Evolutionary conservation across 805 yeast species (phyloP).

Genomic region (Tetrapisispora arboricola): DNA sequence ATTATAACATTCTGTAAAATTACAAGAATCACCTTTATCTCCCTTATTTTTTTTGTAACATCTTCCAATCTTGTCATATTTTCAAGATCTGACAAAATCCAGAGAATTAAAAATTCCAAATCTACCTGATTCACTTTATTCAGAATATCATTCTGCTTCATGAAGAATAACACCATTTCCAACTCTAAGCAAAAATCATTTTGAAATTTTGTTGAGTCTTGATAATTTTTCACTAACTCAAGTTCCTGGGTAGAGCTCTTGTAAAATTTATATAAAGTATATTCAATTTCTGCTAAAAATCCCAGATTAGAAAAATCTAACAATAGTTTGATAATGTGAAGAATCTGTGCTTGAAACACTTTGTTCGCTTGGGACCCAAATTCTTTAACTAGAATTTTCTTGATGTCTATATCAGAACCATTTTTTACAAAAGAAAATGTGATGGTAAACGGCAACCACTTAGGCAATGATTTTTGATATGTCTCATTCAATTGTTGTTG

Average conservation of each 20-base stretch:
- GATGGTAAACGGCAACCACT: slow-evolving; percentile 10
- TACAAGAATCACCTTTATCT: slow-evolving; percentile 11
- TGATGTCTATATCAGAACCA: slow-evolving; percentile 8
- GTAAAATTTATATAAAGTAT: slow-evolving; percentile 2
- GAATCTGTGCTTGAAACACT: not conserved
- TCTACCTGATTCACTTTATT: slow-evolving; percentile 4
- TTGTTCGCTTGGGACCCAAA: slow-evolving; percentile 8
- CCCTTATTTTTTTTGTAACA: slow-evolving; percentile 12
- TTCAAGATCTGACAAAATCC: slow-evolving; percentile 16
- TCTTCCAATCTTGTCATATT: slow-evolving; percentile 3
- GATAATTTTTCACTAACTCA: not conserved
- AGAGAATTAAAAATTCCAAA: slow-evolving; percentile 9
- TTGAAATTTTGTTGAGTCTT: slow-evolving; percentile 7
- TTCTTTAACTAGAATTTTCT: slow-evolving; percentile 5
- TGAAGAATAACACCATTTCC: slow-evolving; percentile 4
- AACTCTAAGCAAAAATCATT: slow-evolving; percentile 12
- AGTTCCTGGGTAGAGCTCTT: not conserved
- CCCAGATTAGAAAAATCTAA: slow-evolving; percentile 15
- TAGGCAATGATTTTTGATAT: slow-evolving; percentile 5
- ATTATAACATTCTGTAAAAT: slow-evolving; percentile 5
- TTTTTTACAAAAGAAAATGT: slow-evolving; percentile 13
- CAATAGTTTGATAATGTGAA: slow-evolving; percentile 8
- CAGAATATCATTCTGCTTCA: slow-evolving; percentile 3
- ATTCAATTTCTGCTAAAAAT: slow-evolving; percentile 6
- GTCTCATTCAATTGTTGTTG: not conserved